Conservation (phyloP, 768 basidiomycete species). For the Leucocoprinus birnbaumii region DNA sequence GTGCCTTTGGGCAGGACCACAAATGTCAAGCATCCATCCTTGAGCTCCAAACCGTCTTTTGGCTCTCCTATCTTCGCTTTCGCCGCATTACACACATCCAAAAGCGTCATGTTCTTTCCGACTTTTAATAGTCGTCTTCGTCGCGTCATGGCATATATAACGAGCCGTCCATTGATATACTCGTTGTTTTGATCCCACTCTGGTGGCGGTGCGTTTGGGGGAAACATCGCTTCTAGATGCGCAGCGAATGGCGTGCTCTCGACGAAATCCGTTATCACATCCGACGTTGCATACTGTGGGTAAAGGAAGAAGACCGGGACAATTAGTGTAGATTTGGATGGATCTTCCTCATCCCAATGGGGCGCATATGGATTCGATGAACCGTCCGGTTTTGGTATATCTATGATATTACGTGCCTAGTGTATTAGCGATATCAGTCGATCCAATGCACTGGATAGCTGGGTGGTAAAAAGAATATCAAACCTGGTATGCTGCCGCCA, state of each 20-base stretch:
- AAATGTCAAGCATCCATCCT: slow-evolving; percentile 79
- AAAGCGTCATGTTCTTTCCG: slow-evolving; percentile 85
- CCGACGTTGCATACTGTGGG: slow-evolving; percentile 86
- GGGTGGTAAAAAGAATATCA: slow-evolving; percentile 19
- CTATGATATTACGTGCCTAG: slow-evolving; percentile 74
- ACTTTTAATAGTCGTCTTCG: slow-evolving; percentile 81
- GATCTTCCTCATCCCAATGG: slow-evolving; percentile 65
- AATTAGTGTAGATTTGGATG: slow-evolving; percentile 57
- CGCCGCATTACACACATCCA: slow-evolving; percentile 68
- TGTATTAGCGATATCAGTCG: slow-evolving; percentile 8
- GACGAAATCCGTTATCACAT: slow-evolving; percentile 82
- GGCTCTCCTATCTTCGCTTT: slow-evolving; percentile 56
- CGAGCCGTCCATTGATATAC: slow-evolving; percentile 62
- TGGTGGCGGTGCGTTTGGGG: slow-evolving; percentile 59
- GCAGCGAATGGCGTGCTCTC: slow-evolving; percentile 82
- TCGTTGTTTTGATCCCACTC: slow-evolving; percentile 75
- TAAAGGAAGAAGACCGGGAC: slow-evolving; percentile 93
- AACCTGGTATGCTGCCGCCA: slow-evolving; percentile 68
- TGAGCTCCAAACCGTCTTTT: slow-evolving; percentile 80
- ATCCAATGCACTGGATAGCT: background rate
- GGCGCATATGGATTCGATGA: slow-evolving; percentile 58
- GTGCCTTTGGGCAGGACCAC: slow-evolving; percentile 72
- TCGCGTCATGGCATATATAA: slow-evolving; percentile 82
- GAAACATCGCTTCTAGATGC: slow-evolving; percentile 83
- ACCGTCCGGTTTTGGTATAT: slow-evolving; percentile 48